Base-by-base conservation (phyloP, 2,329 filamentous ascomycete species). In the Cercospora beticola region DNA sequence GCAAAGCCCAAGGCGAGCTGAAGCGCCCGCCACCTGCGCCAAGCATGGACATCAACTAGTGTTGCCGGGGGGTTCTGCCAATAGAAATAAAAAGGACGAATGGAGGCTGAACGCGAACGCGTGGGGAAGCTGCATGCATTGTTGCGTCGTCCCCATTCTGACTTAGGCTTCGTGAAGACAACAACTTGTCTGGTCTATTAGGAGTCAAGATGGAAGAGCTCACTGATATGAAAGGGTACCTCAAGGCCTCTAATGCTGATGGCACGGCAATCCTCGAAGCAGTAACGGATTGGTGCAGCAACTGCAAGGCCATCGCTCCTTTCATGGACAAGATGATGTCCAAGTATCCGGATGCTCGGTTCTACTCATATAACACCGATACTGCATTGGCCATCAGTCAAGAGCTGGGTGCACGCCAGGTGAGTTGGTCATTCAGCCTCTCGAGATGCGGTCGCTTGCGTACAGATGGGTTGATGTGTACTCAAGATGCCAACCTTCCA, bases 251-350 rank as follows among this genome's bases (percentile, higher is more conserved):
- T 63, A 75, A 76, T 57, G 71, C 74, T 18, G 74, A 76, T 65
- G 77, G 77, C 59, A 66, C 73, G 23, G 70, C 71, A 26, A 70
- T 78, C 61, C 70, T 78, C 23, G 74, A 78, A 71, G 77, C 74
- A 21, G 74, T 73, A n/a, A 71, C 73, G 9, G 69, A 70, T 23
- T 77, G 75, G 75, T 77, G 75, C 66, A 65, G 67, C 26, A 71
- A 77, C 65, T 77, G 77, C 68, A 78, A 78, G 70, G 76, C 76
- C 43, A 78, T 78, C 23, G 71, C 70, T 9, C 77, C 77, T 2
- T 75, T 76, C 49, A 72, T 78, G 43, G 73, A 76, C n/a, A 75
- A 76, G 59, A 68, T 78, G 68, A 70, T 73, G 9, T 66, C 71
- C 59, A 76, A 77, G 67, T 77, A 76, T 52, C 76, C 76, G n/a